phyloP scores from a whole-genome alignment of 2,329 filamentous ascomycete species.

The Tolypocladium endophyticum region DNA sequence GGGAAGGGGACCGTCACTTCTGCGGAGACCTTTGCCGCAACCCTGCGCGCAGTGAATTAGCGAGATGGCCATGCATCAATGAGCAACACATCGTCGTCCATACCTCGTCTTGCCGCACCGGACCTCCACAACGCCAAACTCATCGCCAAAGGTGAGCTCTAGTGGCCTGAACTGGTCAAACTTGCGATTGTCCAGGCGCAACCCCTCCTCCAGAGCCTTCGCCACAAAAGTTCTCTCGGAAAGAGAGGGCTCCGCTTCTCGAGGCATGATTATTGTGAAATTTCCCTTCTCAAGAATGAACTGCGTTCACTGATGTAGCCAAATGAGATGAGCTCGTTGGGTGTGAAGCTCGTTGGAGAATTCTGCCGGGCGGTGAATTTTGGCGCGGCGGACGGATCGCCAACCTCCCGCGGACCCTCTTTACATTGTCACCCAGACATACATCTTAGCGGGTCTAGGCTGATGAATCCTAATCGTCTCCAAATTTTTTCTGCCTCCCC shows the following conservation, averaged over 20 bases:
- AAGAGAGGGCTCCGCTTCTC: constrained; percentile 80
- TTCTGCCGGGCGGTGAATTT: constrained; percentile 41
- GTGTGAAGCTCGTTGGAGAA: constrained; percentile 11
- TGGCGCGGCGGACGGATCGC: background rate
- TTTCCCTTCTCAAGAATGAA: background rate
- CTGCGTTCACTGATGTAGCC: constrained; percentile 3
- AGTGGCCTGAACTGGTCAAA: constrained; percentile 73
- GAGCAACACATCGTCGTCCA: constrained; percentile 6
- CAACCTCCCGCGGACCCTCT: background rate
- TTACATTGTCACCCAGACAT: background rate
- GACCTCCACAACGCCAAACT: constrained; percentile 84
- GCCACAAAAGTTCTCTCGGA: constrained; percentile 82
- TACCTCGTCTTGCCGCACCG: constrained; percentile 84
- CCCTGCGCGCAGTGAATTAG: constrained; percentile 35
- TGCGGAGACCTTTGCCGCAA: constrained; percentile 76
- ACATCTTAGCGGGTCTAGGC: too few relatives aligned
- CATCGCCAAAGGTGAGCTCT: constrained; percentile 73
- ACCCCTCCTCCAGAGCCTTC: constrained; percentile 68
- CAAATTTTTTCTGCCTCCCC: background rate
- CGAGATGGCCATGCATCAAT: background rate
- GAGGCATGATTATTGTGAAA: constrained; percentile 56
- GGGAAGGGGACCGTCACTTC: constrained; percentile 77
- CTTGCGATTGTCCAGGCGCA: constrained; percentile 74
- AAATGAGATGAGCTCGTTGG: background rate
- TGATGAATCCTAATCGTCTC: background rate